phyloP scores from a whole-genome alignment of 2,329 filamentous ascomycete species.

The Cytospora schulzeri region DNA sequence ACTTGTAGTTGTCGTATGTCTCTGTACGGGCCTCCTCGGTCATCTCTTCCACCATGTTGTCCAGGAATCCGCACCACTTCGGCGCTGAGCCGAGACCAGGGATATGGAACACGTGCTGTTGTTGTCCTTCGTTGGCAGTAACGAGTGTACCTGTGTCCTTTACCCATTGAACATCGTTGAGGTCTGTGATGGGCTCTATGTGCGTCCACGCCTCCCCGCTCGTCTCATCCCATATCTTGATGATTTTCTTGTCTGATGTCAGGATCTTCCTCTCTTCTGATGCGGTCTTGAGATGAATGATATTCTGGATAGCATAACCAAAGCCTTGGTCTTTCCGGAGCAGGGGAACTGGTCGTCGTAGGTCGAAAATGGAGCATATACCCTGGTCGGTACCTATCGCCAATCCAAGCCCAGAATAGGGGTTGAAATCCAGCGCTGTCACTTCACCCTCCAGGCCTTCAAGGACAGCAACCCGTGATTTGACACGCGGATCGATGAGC shows the following conservation, averaged over 20 bases:
- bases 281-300: constrained; percentile 70
- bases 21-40: constrained; percentile 77
- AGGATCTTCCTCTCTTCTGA: constrained; percentile 85
- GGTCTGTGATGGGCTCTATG: constrained; percentile 90
- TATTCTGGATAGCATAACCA: constrained; percentile 85
- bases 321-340: constrained; percentile 95
- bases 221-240: constrained; percentile 91
- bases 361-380: constrained; percentile 86
- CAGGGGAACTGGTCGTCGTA: constrained; percentile 82
- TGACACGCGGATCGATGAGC: constrained; percentile 90
- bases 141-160: constrained; percentile 92
- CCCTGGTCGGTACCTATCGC: constrained; percentile 87
- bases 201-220: constrained; percentile 91
- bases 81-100: constrained; percentile 91
- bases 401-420: constrained; percentile 74
- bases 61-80: constrained; percentile 93
- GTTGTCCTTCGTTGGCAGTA: constrained; percentile 93
- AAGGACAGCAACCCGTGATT: constrained; percentile 78
- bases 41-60: constrained; percentile 98
- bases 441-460: constrained; percentile 71
- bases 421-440: constrained; percentile 84
- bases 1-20: constrained; percentile 99
- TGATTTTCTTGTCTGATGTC: constrained; percentile 90
- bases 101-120: constrained; percentile 94
- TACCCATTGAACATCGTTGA: constrained; percentile 93